A percentile compares a stretch with the other conserved stretches of the same genome.
phyloP scores from a whole-genome alignment of 2,329 filamentous ascomycete genomes.

The Neofusicoccum laricinum region DNA sequence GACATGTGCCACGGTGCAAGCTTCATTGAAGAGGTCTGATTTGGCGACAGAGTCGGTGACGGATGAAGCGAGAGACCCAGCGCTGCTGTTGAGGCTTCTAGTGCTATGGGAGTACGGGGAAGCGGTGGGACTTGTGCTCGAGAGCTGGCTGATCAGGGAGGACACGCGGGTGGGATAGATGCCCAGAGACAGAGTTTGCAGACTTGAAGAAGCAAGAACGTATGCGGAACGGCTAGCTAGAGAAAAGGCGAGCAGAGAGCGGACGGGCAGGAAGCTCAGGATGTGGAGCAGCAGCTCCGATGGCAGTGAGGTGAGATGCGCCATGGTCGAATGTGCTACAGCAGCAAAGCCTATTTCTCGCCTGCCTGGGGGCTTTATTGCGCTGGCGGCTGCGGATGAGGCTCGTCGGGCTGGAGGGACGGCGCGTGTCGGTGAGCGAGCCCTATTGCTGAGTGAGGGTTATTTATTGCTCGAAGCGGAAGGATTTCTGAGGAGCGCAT shows the following conservation, averaged over 20 bases:
- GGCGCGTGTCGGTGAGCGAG: not conserved
- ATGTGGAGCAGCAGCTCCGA: constrained; percentile 33
- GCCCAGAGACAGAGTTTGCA: constrained; percentile 72
- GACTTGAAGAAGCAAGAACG: constrained; percentile 28
- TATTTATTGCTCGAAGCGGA: not conserved
- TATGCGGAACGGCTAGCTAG: constrained; percentile 29
- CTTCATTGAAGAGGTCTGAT: constrained; percentile 4
- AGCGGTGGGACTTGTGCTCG: constrained; percentile 14
- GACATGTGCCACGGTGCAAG: constrained; percentile 13
- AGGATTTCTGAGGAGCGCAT: constrained; percentile 3
- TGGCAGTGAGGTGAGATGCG: constrained; percentile 23
- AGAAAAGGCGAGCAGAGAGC: constrained; percentile 33
- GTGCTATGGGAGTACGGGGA: constrained; percentile 13
- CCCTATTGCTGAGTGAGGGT: constrained; percentile 7
- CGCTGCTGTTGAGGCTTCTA: constrained; percentile 12
- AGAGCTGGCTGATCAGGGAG: constrained; percentile 69
- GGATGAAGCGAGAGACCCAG: not conserved
- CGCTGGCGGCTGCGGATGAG: not conserved
- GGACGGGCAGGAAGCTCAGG: constrained; percentile 30
- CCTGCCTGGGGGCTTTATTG: not conserved
- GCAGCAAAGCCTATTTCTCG: not conserved
- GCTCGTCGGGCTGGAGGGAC: not conserved
- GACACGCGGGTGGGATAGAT: constrained; percentile 74
- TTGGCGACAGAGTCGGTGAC: not conserved
- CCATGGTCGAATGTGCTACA: constrained; percentile 1